A percentile compares a stretch with the other conserved stretches of the same genome.
phyloP scores from a whole-genome alignment of 23 red algal species.

The Cyanidioschyzon merolae region DNA sequence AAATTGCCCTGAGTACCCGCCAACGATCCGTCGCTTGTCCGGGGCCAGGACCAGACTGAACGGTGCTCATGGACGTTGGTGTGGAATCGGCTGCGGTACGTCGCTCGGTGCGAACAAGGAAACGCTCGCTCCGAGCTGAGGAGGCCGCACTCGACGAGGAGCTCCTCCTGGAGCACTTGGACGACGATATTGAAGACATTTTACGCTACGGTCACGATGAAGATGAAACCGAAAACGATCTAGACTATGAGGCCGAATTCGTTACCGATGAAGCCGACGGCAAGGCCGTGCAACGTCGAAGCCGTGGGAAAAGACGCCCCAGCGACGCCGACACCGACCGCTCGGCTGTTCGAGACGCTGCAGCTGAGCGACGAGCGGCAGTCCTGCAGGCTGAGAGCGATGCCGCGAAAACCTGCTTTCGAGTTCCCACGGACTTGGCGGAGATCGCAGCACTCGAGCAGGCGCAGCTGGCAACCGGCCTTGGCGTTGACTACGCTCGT shows the following conservation, averaged over 20 bases:
- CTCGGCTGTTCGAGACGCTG: neutral
- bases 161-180: neutral
- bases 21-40: too few relatives aligned
- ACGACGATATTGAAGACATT: conserved; percentile 3
- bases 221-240: neutral
- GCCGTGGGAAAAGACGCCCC: neutral
- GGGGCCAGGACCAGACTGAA: too few relatives aligned
- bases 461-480: neutral
- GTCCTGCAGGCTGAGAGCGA: neutral
- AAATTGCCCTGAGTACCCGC: too few relatives aligned
- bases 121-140: neutral
- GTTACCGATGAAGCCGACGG: neutral
- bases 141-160: conserved; percentile 4
- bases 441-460: conserved; percentile 2
- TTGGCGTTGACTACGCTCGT: conserved; percentile 2
- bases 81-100: neutral
- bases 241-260: neutral
- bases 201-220: neutral
- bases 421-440: conserved; percentile 8
- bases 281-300: neutral
- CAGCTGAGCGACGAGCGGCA: neutral
- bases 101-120: neutral
- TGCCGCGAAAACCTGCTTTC: neutral
- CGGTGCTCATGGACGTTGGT: too few relatives aligned
- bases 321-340: neutral